Evolutionary conservation across 2,329 filamentous ascomycete species (phyloP), one percentile per base, ranked within the genome.

Genomic region (Exophiala xenobiotica): DNA sequence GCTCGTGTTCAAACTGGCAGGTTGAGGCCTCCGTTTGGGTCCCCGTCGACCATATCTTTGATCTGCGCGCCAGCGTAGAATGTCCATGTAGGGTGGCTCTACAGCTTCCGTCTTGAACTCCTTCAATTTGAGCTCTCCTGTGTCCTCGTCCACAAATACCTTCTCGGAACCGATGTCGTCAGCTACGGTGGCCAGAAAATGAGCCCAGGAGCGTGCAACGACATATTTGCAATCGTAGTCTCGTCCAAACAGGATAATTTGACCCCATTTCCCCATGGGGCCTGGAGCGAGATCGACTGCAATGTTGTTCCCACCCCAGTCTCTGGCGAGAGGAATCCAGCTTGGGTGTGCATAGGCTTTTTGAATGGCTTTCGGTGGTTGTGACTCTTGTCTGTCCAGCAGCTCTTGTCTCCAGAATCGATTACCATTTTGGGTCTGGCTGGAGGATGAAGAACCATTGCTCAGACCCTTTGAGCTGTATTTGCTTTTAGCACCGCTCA

Each of bases 141-240:
- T 88, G 12, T 99, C 93, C 64, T 99, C 93, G 59, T 97, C 91
- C 46, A 99, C 87, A 63, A 83, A 88, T 77, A 90, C 91, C 70
- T 96, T 95, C 58, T 89, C 88, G 61, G 88, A 93, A 73, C 81
- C 83, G 63, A 99, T 76, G 65, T 99, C 93, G 65, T 99, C 93
- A 23, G 93, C 90, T 5, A 96, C 81, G 24, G 85, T 81, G 44
- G 90, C 90, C 16, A 99, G 73, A 66, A 99, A 91, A 7, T 86
- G 81, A 12, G 85, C 82, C 93, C 93, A 99, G 1, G 92, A 97
- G 55, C 88, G 84, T 23, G 93, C 88, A 50, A 99, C 81, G 5
- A 99, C 93, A 67, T 96, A 99, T 74, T 99, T 99, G 71, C 89
- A 96, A 68, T 99, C 93, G 71, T 96, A 99, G 73, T 99, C 93